Evolutionary conservation across 306 rosid species (phyloP).

Genomic region (Castanopsis chinensis): DNA sequence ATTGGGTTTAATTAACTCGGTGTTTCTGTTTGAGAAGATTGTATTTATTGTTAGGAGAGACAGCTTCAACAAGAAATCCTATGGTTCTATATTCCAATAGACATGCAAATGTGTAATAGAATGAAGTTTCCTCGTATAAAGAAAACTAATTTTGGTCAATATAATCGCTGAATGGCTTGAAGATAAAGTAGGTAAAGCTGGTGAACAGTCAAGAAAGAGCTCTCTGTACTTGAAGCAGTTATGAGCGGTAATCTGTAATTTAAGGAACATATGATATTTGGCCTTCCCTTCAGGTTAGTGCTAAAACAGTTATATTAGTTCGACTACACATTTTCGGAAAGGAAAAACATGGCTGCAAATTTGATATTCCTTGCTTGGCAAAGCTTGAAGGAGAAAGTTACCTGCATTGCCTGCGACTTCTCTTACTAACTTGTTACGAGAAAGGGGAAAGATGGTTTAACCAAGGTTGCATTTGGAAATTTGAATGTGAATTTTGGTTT

Average conservation of each 20-base stretch:
- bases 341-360: not conserved
- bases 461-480: no score
- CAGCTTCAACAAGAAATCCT: conserved; percentile 31
- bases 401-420: no score
- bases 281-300: no score
- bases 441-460: no score
- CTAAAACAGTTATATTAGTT: no score
- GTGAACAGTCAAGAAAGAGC: conserved; percentile 54
- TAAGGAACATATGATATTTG: not conserved
- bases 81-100: conserved; percentile 6
- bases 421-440: no score
- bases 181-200: conserved; percentile 62
- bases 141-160: conserved; percentile 34
- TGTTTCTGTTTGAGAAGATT: conserved; percentile 50
- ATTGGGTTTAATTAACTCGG: conserved; percentile 23
- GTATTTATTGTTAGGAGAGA: conserved; percentile 48
- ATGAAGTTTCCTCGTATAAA: conserved; percentile 42
- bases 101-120: conserved; percentile 29
- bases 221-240: conserved; percentile 28
- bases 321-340: not conserved
- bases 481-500: no score
- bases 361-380: not conserved
- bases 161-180: conserved; percentile 16
- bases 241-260: conserved; percentile 2
- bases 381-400: not conserved